Percentiles rank a stretch among this genome's conserved stretches.
phyloP scores from a whole-genome alignment of 495 filamentous ascomycete species.

The Hyphodiscus hymeniophilus region DNA sequence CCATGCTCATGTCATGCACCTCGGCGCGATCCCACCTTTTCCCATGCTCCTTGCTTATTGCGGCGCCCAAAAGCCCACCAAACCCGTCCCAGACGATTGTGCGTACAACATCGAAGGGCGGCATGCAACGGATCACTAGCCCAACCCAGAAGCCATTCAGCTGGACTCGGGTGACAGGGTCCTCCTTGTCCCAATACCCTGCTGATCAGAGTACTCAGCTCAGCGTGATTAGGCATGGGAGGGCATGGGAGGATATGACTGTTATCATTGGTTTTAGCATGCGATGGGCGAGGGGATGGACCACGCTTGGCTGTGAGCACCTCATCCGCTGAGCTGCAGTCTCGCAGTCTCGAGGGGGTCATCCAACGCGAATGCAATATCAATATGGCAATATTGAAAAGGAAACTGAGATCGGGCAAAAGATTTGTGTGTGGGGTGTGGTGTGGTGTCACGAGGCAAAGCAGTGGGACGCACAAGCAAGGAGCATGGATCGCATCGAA shows the following conservation, averaged over 20 bases:
- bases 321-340: too few relatives aligned
- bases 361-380: too few relatives aligned
- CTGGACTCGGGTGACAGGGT: slow-evolving; percentile 13
- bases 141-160: slow-evolving; percentile 19
- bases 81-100: neutral
- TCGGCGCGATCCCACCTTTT: neutral
- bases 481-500: neutral
- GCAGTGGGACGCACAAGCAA: neutral
- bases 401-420: too few relatives aligned
- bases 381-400: too few relatives aligned
- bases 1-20: slow-evolving; percentile 2
- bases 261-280: neutral
- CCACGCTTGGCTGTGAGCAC: neutral
- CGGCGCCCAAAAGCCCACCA: neutral
- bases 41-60: too few relatives aligned
- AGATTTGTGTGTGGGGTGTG: neutral
- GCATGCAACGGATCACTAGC: neutral
- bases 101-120: neutral
- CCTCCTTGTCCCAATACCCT: neutral
- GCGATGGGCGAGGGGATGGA: neutral
- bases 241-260: too few relatives aligned
- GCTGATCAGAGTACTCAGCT: slow-evolving; percentile 6
- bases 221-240: neutral
- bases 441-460: neutral
- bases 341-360: too few relatives aligned